Conservation (phyloP, 1,284 basidiomycete genomes). For the Boletus smithii region DNA sequence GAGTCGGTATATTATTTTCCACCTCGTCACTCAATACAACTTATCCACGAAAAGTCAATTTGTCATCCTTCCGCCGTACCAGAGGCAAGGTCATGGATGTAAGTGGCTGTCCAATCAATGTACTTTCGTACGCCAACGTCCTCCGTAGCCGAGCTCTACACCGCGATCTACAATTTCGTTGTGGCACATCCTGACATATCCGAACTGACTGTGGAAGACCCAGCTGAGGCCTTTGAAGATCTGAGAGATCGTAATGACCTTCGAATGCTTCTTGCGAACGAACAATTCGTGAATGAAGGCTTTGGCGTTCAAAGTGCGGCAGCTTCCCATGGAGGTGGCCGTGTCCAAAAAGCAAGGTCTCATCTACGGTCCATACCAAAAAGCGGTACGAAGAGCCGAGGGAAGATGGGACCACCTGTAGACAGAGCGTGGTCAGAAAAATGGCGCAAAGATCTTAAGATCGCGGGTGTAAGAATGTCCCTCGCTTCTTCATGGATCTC, state of each 20-base stretch:
- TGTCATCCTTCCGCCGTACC: constrained; percentile 88
- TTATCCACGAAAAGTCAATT: constrained; percentile 67
- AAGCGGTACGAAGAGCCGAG: constrained; percentile 39
- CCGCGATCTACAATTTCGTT: constrained; percentile 79
- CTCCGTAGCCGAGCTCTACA: constrained; percentile 78
- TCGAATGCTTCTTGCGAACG: constrained; percentile 67
- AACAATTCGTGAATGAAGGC: constrained; percentile 64
- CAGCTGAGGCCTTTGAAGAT: constrained; percentile 94
- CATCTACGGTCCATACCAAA: constrained; percentile 40
- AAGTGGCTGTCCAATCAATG: constrained; percentile 33
- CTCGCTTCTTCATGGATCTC: constrained; percentile 3
- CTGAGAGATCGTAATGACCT: constrained; percentile 92
- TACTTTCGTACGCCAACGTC: constrained; percentile 5
- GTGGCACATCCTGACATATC: constrained; percentile 65
- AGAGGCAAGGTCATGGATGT: constrained; percentile 89
- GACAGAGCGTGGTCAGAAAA: constrained; percentile 78
- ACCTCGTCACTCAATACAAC: not conserved
- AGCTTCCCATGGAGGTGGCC: constrained; percentile 45
- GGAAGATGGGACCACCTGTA: constrained; percentile 72
- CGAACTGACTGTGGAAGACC: constrained; percentile 96
- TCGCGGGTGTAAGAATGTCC: constrained; percentile 68
- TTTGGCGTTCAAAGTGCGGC: constrained; percentile 34
- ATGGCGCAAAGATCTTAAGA: constrained; percentile 81
- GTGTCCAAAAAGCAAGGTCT: constrained; percentile 33
- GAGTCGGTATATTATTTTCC: constrained; percentile 15